phyloP scores from a whole-genome alignment of 2,329 filamentous ascomycete genomes.

The Botrytis hyacinthi region DNA sequence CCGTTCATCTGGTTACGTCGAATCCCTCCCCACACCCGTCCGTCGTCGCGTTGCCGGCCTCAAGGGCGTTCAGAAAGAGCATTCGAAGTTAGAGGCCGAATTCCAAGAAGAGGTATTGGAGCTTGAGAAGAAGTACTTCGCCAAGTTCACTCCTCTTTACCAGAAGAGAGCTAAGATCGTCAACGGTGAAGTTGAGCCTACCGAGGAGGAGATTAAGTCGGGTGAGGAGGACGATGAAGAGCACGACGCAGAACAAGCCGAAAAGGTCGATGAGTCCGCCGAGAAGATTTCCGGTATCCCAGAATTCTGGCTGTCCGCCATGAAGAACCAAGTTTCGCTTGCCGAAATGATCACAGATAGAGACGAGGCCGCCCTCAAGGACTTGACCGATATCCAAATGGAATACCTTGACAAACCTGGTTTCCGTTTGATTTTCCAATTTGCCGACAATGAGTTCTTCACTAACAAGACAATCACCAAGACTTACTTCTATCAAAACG shows the following conservation, averaged over 20 bases:
- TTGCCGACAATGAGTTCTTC: slow-evolving; percentile 93
- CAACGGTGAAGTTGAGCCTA: slow-evolving; percentile 83
- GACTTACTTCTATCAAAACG: slow-evolving; percentile 98
- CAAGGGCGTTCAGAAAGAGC: slow-evolving; percentile 97
- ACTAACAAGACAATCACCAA: slow-evolving; percentile 96
- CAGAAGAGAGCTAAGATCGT: slow-evolving; percentile 91
- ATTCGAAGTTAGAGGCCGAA: slow-evolving; percentile 95
- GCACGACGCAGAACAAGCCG: slow-evolving; percentile 50
- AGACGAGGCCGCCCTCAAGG: slow-evolving; percentile 90
- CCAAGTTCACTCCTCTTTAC: slow-evolving; percentile 97
- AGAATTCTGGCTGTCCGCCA: slow-evolving; percentile 98
- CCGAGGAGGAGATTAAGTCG: slow-evolving; percentile 79
- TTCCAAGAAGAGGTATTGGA: slow-evolving; percentile 98
- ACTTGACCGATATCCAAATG: slow-evolving; percentile 92
- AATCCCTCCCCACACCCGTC: slow-evolving; percentile 85
- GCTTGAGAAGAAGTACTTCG: slow-evolving; percentile 99
- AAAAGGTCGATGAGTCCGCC: slow-evolving; percentile 51
- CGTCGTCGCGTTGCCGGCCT: slow-evolving; percentile 91
- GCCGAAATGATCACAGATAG: slow-evolving; percentile 98
- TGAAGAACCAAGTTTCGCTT: slow-evolving; percentile 98
- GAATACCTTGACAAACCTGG: slow-evolving; percentile 98
- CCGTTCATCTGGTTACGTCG: slow-evolving; percentile 94
- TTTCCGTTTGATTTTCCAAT: slow-evolving; percentile 98
- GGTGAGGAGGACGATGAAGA: slow-evolving; percentile 74
- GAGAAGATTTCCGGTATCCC: slow-evolving; percentile 73